Evolutionary conservation across 129 eudicot genomes (phyloP).

Genomic region (Pulicaria dysenterica): DNA sequence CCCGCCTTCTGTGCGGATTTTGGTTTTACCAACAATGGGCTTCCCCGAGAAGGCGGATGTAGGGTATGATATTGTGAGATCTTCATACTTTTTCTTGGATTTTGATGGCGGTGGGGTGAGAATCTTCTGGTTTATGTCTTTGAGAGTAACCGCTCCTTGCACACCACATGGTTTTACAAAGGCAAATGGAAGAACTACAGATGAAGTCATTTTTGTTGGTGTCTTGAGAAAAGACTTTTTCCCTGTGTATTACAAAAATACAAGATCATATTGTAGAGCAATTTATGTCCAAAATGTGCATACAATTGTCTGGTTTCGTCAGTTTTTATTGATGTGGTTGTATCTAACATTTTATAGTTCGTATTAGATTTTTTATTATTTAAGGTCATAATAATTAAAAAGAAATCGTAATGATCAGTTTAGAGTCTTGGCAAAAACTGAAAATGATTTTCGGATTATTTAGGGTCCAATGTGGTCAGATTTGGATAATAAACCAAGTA

Average conservation of each 20-base stretch:
- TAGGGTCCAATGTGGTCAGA: background rate
- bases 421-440: background rate
- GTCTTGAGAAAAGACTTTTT: slow-evolving; percentile 64
- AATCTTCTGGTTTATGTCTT: slow-evolving; percentile 85
- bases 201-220: slow-evolving; percentile 67
- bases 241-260: slow-evolving; percentile 46
- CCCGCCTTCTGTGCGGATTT: slow-evolving; percentile 94
- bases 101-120: slow-evolving; percentile 74
- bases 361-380: background rate
- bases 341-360: background rate
- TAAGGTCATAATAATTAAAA: background rate
- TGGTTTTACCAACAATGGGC: slow-evolving; percentile 93
- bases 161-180: slow-evolving; percentile 83
- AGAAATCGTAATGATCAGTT: background rate
- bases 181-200: slow-evolving; percentile 86
- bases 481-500: too few relatives aligned
- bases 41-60: slow-evolving; percentile 92
- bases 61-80: slow-evolving; percentile 52
- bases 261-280: slow-evolving; percentile 2
- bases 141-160: slow-evolving; percentile 76
- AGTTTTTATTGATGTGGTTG: background rate
- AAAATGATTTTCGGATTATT: background rate
- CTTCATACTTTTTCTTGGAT: slow-evolving; percentile 50
- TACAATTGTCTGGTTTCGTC: background rate
- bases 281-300: background rate